Evolutionary conservation across 2,329 filamentous ascomycete species (phyloP).

Genomic region (Fusarium pseudonygamai): DNA sequence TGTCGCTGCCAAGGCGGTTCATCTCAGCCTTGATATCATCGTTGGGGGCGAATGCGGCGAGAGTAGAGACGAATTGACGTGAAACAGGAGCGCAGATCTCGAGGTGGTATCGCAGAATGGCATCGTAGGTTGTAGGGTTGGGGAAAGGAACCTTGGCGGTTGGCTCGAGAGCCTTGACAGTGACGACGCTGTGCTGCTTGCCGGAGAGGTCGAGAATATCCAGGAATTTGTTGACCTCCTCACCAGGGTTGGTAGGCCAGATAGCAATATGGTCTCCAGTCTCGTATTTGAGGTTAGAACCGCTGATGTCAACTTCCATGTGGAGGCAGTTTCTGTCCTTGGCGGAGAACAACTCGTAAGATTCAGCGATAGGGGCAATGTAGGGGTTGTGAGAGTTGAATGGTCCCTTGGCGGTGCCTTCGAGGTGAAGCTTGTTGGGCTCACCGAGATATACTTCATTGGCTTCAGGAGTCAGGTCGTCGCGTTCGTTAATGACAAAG

Average conservation of each 20-base stretch:
- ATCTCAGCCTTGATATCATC: conserved; percentile 88
- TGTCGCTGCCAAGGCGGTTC: conserved; percentile 87
- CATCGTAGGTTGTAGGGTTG: conserved; percentile 94
- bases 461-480: conserved; percentile 77
- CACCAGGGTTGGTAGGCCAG: conserved; percentile 95
- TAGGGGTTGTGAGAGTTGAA: conserved; percentile 98
- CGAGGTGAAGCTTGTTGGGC: conserved; percentile 94
- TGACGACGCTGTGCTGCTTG: conserved; percentile 85
- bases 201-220: conserved; percentile 77
- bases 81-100: conserved; percentile 96
- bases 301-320: conserved; percentile 91
- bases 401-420: conserved; percentile 83
- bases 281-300: conserved; percentile 90
- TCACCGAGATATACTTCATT: conserved; percentile 92
- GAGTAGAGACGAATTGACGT: conserved; percentile 88
- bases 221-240: conserved; percentile 91
- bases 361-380: conserved; percentile 92
- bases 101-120: conserved; percentile 92
- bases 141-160: conserved; percentile 98
- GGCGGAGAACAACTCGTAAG: conserved; percentile 88
- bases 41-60: conserved; percentile 89
- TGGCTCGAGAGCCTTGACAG: conserved; percentile 89
- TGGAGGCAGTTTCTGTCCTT: conserved; percentile 95
- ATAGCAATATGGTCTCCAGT: conserved; percentile 97
- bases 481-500: conserved; percentile 82